These are phyloP conservation scores for Penicillium cinerascens DNA, from an alignment of 495 filamentous ascomycete species.

Conservation along the genomic window DNA sequence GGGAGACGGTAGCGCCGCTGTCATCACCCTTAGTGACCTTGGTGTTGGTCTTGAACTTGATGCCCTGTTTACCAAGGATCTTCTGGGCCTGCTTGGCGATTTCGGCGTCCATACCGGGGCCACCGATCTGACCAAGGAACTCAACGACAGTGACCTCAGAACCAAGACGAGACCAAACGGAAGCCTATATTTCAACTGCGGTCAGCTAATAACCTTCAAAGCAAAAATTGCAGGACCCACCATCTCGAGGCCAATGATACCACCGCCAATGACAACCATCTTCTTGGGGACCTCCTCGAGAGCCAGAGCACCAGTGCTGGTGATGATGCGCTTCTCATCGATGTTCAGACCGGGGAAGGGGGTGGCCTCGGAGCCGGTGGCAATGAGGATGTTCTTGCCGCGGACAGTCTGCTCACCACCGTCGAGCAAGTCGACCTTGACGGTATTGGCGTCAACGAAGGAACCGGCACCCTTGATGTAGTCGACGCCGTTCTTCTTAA, in stretches of 20 bases:
- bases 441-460: conserved; percentile 83
- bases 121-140: conserved; percentile 93
- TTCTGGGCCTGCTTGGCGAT: conserved; percentile 90
- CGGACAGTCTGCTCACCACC: conserved; percentile 81
- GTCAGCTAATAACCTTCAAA: neutral
- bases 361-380: conserved; percentile 89
- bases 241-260: conserved; percentile 99
- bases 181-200: conserved; percentile 51
- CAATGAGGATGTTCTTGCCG: conserved; percentile 97
- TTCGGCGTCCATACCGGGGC: conserved; percentile 95
- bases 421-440: conserved; percentile 84
- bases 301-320: conserved; percentile 89
- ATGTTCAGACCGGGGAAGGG: conserved; percentile 95
- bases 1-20: conserved; percentile 67
- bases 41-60: conserved; percentile 96
- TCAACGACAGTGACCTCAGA: conserved; percentile 95
- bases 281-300: conserved; percentile 90
- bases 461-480: conserved; percentile 90
- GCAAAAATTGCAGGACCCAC: conserved; percentile 36
- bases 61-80: conserved; percentile 91
- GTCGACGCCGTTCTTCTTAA: conserved; percentile 98
- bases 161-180: conserved; percentile 92
- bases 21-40: conserved; percentile 88
- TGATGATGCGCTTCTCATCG: conserved; percentile 95
- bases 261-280: conserved; percentile 96